These are phyloP conservation scores for Aureobasidium vineae DNA, from an alignment of 2,329 filamentous ascomycete species.

Conservation along the genomic window DNA sequence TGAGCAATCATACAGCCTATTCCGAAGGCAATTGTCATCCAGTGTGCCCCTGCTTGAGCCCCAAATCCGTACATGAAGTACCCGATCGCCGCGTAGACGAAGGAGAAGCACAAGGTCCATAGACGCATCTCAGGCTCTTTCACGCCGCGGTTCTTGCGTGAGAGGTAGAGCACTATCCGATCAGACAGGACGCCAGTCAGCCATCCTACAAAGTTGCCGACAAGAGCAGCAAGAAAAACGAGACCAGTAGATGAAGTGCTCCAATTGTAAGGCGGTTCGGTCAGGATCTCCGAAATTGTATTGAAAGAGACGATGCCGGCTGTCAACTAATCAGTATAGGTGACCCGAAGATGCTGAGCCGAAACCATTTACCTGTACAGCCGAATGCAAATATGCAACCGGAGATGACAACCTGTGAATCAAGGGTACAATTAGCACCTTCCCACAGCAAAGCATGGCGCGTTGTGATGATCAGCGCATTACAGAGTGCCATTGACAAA, in stretches of 20 bases:
- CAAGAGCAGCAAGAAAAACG: constrained; percentile 32
- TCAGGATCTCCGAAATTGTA: constrained; percentile 42
- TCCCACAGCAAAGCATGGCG: no score
- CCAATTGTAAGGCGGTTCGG: constrained; percentile 41
- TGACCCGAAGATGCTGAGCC: not conserved
- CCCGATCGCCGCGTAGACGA: constrained; percentile 39
- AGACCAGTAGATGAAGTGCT: constrained; percentile 38
- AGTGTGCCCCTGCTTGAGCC: constrained; percentile 38
- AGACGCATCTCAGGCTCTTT: constrained; percentile 35
- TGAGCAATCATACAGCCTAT: constrained; percentile 44
- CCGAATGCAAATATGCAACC: constrained; percentile 46
- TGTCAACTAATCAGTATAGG: not conserved
- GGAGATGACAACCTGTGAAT: constrained; percentile 36
- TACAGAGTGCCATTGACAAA: no score
- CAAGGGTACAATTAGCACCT: no score
- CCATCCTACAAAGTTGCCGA: constrained; percentile 32
- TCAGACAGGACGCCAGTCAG: constrained; percentile 47
- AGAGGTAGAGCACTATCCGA: constrained; percentile 37
- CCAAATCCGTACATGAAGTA: constrained; percentile 45
- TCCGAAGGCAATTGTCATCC: constrained; percentile 41
- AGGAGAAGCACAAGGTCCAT: constrained; percentile 39
- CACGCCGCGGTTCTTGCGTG: constrained; percentile 31
- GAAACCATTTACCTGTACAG: constrained; percentile 33
- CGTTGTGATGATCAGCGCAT: no score
- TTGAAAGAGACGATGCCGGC: constrained; percentile 45